phyloP scores from a whole-genome alignment of 495 filamentous ascomycete genomes.

The Penicillium soppii region DNA sequence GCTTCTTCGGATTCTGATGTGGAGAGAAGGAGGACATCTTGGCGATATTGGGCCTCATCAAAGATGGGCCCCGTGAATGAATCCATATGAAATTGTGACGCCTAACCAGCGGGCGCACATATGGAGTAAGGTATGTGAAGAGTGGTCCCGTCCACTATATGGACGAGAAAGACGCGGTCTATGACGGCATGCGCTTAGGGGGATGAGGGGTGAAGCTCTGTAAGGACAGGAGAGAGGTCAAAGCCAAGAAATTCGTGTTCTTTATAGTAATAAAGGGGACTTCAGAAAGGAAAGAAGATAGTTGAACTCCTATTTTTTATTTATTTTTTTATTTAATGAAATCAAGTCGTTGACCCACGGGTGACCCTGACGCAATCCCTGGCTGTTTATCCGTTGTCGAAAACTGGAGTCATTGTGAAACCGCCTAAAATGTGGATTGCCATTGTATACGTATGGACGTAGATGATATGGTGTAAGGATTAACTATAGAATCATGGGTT shows the following conservation, averaged over 20 bases:
- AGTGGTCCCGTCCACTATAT: slow-evolving; percentile 40
- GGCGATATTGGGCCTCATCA: slow-evolving; percentile 41
- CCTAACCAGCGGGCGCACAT: slow-evolving; percentile 30
- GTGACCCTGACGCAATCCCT: slow-evolving; percentile 16
- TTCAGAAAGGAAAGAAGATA: background rate
- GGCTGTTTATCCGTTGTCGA: background rate
- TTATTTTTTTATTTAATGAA: background rate
- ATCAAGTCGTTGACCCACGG: slow-evolving; percentile 19
- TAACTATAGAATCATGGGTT: too few species aligned
- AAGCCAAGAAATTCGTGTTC: slow-evolving; percentile 8
- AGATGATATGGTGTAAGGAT: background rate
- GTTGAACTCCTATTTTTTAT: background rate
- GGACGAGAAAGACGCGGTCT: slow-evolving; percentile 34
- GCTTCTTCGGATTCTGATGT: slow-evolving; percentile 37
- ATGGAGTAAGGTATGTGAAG: slow-evolving; percentile 13
- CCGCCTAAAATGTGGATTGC: background rate
- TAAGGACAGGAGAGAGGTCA: slow-evolving; percentile 11
- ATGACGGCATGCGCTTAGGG: slow-evolving; percentile 35
- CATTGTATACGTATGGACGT: too few species aligned
- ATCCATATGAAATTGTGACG: slow-evolving; percentile 21
- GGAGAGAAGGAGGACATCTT: slow-evolving; percentile 35
- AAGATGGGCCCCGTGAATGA: slow-evolving; percentile 5
- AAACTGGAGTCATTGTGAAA: slow-evolving; percentile 2
- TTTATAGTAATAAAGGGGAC: slow-evolving; percentile 4
- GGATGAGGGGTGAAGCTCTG: slow-evolving; percentile 2